Evolutionary conservation across 805 yeast species (phyloP).

Genomic region (Monosporozyma servazzii): DNA sequence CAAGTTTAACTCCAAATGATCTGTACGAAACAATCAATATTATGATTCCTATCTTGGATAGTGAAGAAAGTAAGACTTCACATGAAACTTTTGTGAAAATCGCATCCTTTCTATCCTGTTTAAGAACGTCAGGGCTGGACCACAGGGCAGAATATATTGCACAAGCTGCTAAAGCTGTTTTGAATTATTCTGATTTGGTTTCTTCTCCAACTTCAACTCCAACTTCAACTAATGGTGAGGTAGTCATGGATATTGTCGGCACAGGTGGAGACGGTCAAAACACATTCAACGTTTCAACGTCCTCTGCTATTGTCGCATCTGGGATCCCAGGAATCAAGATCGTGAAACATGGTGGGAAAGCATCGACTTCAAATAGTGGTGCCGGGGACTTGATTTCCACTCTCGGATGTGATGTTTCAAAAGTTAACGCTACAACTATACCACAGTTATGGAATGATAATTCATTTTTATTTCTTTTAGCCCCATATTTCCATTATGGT

Average conservation of each 20-base stretch:
- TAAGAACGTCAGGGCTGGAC: conserved; percentile 67
- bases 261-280: conserved; percentile 99
- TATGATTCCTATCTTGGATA: conserved; percentile 54
- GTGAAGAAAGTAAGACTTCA: conserved; percentile 1
- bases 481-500: conserved; percentile 90
- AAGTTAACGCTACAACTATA: conserved; percentile 57
- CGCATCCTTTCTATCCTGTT: conserved; percentile 70
- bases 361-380: conserved; percentile 87
- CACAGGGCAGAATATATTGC: conserved; percentile 76
- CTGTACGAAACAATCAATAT: conserved; percentile 51
- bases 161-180: conserved; percentile 69
- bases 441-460: conserved; percentile 40
- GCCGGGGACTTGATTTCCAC: conserved; percentile 79
- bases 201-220: conserved; percentile 22
- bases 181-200: conserved; percentile 55
- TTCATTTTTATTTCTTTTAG: conserved; percentile 64
- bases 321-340: conserved; percentile 67
- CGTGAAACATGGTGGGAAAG: conserved; percentile 96
- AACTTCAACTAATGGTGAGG: background rate
- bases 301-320: conserved; percentile 88
- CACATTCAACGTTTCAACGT: conserved; percentile 92
- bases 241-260: conserved; percentile 72
- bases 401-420: conserved; percentile 74
- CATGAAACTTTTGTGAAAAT: conserved; percentile 38
- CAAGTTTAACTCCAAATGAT: conserved; percentile 54